phyloP scores from a whole-genome alignment of 2,329 filamentous ascomycete genomes.

The Arthrobotrys iridis region DNA sequence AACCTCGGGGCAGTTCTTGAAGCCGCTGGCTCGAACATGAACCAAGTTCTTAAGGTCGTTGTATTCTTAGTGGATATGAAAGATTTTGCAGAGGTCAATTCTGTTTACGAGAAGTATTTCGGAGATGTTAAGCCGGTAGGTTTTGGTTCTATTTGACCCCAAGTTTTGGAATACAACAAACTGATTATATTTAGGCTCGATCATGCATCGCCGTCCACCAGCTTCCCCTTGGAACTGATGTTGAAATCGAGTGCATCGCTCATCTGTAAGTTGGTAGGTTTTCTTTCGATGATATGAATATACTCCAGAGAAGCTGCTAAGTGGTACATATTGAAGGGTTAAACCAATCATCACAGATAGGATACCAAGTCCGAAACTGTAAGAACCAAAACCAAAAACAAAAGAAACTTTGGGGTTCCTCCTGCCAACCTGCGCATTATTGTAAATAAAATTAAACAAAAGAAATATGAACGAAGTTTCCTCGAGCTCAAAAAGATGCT shows the following conservation, averaged over 20 bases:
- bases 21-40: constrained; percentile 79
- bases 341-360: constrained; percentile 31
- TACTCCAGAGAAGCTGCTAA: background rate
- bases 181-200: constrained; percentile 64
- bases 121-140: constrained; percentile 63
- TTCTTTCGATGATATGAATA: background rate
- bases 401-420: background rate
- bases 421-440: background rate
- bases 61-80: constrained; percentile 93
- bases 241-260: constrained; percentile 91
- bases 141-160: background rate
- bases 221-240: constrained; percentile 83
- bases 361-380: constrained; percentile 32
- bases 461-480: background rate
- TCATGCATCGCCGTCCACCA: constrained; percentile 91
- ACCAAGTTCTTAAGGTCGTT: constrained; percentile 87
- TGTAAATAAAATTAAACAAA: constrained; percentile 16
- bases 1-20: constrained; percentile 86
- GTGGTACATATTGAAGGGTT: background rate
- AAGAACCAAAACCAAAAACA: background rate
- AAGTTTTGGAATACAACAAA: background rate
- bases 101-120: constrained; percentile 77
- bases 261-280: constrained; percentile 65
- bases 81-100: constrained; percentile 83
- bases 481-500: background rate